Conservation (phyloP, 768 basidiomycete species). For the Rhizopogon sp. region DNA sequence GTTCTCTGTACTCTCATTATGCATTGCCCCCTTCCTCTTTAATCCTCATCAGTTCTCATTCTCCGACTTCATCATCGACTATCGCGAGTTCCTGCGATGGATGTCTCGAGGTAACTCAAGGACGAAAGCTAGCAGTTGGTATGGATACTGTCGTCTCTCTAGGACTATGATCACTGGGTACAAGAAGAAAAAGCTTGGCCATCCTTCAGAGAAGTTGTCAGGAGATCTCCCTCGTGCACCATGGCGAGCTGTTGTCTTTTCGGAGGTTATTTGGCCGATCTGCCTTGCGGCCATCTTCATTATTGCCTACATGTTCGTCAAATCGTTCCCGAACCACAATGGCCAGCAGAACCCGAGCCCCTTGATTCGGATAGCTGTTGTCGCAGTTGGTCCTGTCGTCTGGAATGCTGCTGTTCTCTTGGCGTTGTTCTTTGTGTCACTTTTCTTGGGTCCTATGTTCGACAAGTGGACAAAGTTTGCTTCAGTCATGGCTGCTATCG, state of each 20-base stretch:
- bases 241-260: slow-evolving; percentile 79
- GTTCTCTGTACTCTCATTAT: slow-evolving; percentile 92
- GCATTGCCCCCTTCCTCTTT: slow-evolving; percentile 96
- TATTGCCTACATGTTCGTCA: slow-evolving; percentile 88
- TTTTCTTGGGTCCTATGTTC: slow-evolving; percentile 90
- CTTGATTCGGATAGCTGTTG: slow-evolving; percentile 82
- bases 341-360: slow-evolving; percentile 74
- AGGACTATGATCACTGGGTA: slow-evolving; percentile 98
- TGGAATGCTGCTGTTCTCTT: slow-evolving; percentile 92
- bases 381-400: slow-evolving; percentile 88
- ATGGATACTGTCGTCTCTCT: slow-evolving; percentile 96
- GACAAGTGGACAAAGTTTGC: slow-evolving; percentile 83
- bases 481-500: slow-evolving; percentile 87
- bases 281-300: slow-evolving; percentile 72
- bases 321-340: slow-evolving; percentile 70
- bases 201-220: slow-evolving; percentile 96
- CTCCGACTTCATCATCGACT: slow-evolving; percentile 97
- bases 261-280: slow-evolving; percentile 81
- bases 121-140: slow-evolving; percentile 97
- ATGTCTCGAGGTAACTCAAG: slow-evolving; percentile 98
- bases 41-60: slow-evolving; percentile 99
- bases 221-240: slow-evolving; percentile 89
- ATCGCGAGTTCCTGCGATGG: slow-evolving; percentile 97
- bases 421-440: slow-evolving; percentile 82
- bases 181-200: slow-evolving; percentile 98